Percentiles rank a stretch among this genome's conserved stretches.
Evolutionary conservation across 2,329 filamentous ascomycete genomes (phyloP).

Genomic region (Diaporthe sp.): DNA sequence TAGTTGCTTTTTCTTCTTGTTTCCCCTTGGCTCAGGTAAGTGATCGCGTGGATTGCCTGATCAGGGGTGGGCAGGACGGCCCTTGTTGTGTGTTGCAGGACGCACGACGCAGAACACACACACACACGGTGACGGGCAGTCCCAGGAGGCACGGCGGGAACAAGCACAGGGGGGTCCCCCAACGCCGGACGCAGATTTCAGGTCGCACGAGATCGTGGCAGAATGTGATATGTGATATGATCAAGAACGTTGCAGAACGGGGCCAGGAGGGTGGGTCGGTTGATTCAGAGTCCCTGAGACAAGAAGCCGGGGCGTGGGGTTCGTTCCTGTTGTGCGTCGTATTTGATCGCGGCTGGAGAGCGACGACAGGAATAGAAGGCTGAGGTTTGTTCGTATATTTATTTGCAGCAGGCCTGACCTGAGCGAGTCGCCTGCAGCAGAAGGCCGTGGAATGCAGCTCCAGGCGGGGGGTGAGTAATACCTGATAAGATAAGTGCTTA

Average conservation of each 20-base stretch:
- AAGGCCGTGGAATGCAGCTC: conserved; percentile 27
- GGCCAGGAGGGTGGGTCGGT: background rate
- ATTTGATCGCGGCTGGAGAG: conserved; percentile 8
- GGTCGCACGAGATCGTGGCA: conserved; percentile 38
- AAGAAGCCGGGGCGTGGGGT: background rate
- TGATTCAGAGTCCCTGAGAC: background rate
- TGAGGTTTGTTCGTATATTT: conserved; percentile 14
- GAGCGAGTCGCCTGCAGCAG: background rate
- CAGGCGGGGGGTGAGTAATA: conserved; percentile 36
- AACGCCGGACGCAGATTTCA: conserved; percentile 33
- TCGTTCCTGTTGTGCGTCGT: conserved; percentile 28
- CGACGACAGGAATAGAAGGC: background rate
- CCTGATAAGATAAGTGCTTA: conserved; percentile 36
- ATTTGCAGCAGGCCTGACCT: conserved; percentile 16
- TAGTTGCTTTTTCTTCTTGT: conserved; percentile 1
- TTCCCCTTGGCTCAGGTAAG: background rate
- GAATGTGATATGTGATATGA: conserved; percentile 38
- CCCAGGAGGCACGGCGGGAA: conserved; percentile 50
- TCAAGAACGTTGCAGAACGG: conserved; percentile 25
- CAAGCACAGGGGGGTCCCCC: background rate
- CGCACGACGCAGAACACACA: conserved; percentile 7
- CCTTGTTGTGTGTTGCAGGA: conserved; percentile 29
- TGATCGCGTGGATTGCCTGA: conserved; percentile 8
- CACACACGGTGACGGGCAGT: conserved; percentile 23
- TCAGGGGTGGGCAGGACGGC: background rate